Percentiles rank a stretch among this genome's conserved stretches.
phyloP scores from a whole-genome alignment of 345 rosid genomes.

The Gynandropsis gynandra region DNA sequence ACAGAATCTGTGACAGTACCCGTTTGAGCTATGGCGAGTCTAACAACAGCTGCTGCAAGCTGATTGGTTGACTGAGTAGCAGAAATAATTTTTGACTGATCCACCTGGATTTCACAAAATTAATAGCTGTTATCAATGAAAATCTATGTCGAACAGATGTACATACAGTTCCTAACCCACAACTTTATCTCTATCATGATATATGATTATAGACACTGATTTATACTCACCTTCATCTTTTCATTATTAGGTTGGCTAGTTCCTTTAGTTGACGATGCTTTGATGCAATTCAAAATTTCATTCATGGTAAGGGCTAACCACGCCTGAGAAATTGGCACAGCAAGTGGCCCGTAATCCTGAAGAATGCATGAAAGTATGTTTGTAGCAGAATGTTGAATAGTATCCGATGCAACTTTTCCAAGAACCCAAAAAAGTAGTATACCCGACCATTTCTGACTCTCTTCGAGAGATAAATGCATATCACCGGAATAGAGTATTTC shows the following conservation, averaged over 20 bases:
- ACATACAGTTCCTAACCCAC: constrained; percentile 8
- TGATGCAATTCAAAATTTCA: constrained; percentile 53
- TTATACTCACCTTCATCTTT: constrained; percentile 54
- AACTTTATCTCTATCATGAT: background rate
- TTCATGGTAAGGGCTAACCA: constrained; percentile 76
- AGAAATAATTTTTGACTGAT: constrained; percentile 58
- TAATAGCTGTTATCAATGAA: constrained; percentile 6
- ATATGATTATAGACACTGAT: constrained; percentile 17
- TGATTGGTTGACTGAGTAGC: constrained; percentile 65
- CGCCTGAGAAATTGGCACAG: constrained; percentile 86
- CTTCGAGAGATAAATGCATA: constrained; percentile 68
- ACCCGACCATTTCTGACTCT: constrained; percentile 89
- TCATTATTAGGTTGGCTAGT: constrained; percentile 48
- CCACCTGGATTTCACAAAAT: constrained; percentile 60
- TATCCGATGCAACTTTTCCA: constrained; percentile 53
- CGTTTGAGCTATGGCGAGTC: constrained; percentile 61
- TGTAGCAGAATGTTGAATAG: constrained; percentile 58
- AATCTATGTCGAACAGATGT: constrained; percentile 6
- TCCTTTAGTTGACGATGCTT: constrained; percentile 46
- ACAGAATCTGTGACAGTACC: constrained; percentile 38
- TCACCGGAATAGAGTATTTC: constrained; percentile 61
- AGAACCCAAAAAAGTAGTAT: constrained; percentile 77
- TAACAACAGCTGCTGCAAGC: constrained; percentile 73
- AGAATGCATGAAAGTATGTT: constrained; percentile 76
- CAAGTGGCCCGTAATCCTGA: constrained; percentile 65